phyloP scores from a whole-genome alignment of 2,329 filamentous ascomycete species.

The Diaporthe sp. region DNA sequence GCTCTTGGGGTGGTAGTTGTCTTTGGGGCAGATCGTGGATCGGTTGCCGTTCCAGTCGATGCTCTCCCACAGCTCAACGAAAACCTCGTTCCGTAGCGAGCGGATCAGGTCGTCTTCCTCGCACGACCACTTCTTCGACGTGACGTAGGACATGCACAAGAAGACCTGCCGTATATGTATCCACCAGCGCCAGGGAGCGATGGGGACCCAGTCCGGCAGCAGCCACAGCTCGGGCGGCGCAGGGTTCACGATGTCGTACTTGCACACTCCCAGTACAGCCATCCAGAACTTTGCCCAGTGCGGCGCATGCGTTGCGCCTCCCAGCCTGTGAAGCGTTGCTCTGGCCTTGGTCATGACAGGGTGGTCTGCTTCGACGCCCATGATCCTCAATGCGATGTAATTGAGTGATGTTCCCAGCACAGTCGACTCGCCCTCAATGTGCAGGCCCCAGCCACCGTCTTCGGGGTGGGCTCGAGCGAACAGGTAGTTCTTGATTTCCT shows the following conservation, averaged over 20 bases:
- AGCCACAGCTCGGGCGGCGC: slow-evolving; percentile 95
- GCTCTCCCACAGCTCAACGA: slow-evolving; percentile 80
- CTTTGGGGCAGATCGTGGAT: slow-evolving; percentile 82
- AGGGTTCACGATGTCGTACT: slow-evolving; percentile 95
- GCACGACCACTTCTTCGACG: slow-evolving; percentile 84
- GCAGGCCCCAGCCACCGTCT: slow-evolving; percentile 97
- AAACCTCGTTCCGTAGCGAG: slow-evolving; percentile 83
- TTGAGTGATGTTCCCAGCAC: slow-evolving; percentile 93
- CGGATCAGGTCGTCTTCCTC: slow-evolving; percentile 81
- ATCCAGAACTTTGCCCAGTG: slow-evolving; percentile 99
- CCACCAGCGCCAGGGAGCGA: slow-evolving; percentile 97
- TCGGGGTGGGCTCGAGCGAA: slow-evolving; percentile 85
- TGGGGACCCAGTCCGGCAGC: slow-evolving; percentile 88
- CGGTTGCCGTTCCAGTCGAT: slow-evolving; percentile 84
- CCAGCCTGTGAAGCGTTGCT: slow-evolving; percentile 83
- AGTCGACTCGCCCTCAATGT: slow-evolving; percentile 93
- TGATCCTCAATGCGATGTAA: slow-evolving; percentile 82
- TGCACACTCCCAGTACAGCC: slow-evolving; percentile 81
- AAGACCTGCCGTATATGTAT: slow-evolving; percentile 99
- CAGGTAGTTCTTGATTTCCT: slow-evolving; percentile 93
- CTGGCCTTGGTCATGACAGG: slow-evolving; percentile 88
- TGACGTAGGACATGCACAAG: slow-evolving; percentile 90
- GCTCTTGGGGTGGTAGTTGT: slow-evolving; percentile 95
- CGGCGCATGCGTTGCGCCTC: slow-evolving; percentile 84
- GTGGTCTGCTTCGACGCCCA: slow-evolving; percentile 88